Evolutionary conservation across 208 protist species (phyloP), one percentile per base, ranked within the genome.

Genomic region (Leishmania guyanensis): DNA sequence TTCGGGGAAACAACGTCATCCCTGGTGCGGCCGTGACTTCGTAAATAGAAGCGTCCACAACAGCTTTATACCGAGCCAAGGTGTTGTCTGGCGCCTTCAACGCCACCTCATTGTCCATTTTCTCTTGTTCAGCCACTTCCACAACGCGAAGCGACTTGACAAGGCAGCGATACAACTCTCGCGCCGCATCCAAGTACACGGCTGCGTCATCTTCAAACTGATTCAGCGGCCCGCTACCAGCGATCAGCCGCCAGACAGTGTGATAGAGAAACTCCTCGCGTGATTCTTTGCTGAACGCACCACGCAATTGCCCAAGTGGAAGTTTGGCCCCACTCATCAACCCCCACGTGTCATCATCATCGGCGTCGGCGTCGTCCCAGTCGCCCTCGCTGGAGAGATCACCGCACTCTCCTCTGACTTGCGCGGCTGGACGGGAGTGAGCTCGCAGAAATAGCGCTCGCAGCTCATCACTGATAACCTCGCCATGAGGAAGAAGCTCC

Each of bases 121-220:
- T 66, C 69, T 64, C 77, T 22, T 1, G 46, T 22, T 29, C 72
- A 33, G 14, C 17, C 50, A 68, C 80, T 17, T 80, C 66, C 5
- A 50, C 69, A 39, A 89, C 81, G 10, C 75, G 75, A 53, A 86
- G 64, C 20, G 92, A 91, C 20, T 79, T 78, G 12, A 96, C 83
- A 33, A 94, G 62, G 29, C 77, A 17, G 3, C 87, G 84, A 83
- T 93, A 95, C 22, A 91, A 74, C 68, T 77, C 76, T 4, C 89
- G 69, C 0, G 86, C 82, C 3, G 86, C 88, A 58, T 86, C 75
- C 36, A 88, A 17, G 81, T 96, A 96, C 26, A 90, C 79, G 22
- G 65, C 70, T 12, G 94, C 87, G 53, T 94, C 86, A 33, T 96
- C 94, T 46, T 97, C 93, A 70, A 87, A 97, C 76, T 97, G 93